These are phyloP conservation scores for Sicyos edulis DNA, from an alignment of 306 rosid genomes.

Conservation along the genomic window DNA sequence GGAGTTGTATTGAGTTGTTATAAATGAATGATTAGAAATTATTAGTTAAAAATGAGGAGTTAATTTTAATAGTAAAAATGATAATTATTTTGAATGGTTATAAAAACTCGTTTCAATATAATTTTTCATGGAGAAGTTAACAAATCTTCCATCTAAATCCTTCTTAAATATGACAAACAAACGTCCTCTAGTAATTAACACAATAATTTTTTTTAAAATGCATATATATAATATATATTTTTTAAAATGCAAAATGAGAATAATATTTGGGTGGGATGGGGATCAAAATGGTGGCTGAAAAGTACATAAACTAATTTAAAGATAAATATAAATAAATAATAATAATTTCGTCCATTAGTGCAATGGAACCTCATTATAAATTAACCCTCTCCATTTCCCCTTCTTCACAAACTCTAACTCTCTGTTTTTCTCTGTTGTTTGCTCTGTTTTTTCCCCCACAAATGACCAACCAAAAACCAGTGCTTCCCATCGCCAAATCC, in stretches of 20 bases:
- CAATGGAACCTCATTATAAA: constrained; percentile 23
- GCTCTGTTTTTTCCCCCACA: not conserved
- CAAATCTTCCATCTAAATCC: too few species aligned
- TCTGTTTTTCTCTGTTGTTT: not conserved
- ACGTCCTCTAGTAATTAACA: not conserved
- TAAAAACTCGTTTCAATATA: too few species aligned
- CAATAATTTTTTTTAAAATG: too few species aligned
- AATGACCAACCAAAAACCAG: constrained; percentile 72
- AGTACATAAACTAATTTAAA: constrained; percentile 36
- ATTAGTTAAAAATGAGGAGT: too few species aligned
- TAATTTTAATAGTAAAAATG: too few species aligned
- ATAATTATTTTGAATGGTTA: too few species aligned
- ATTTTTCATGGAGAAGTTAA: too few species aligned
- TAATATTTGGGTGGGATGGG: constrained; percentile 9
- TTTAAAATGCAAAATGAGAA: not conserved
- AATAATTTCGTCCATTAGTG: constrained; percentile 48
- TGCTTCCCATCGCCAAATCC: constrained; percentile 38
- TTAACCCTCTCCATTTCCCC: constrained; percentile 6
- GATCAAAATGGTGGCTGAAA: constrained; percentile 26
- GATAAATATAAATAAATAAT: not conserved
- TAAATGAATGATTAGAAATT: too few species aligned
- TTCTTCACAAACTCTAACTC: not conserved
- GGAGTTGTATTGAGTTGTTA: too few species aligned
- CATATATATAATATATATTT: not conserved
- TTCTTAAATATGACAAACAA: too few species aligned